Conservation (phyloP, 352 stramenopile genomes). For the Globisporangium perplexum region DNA sequence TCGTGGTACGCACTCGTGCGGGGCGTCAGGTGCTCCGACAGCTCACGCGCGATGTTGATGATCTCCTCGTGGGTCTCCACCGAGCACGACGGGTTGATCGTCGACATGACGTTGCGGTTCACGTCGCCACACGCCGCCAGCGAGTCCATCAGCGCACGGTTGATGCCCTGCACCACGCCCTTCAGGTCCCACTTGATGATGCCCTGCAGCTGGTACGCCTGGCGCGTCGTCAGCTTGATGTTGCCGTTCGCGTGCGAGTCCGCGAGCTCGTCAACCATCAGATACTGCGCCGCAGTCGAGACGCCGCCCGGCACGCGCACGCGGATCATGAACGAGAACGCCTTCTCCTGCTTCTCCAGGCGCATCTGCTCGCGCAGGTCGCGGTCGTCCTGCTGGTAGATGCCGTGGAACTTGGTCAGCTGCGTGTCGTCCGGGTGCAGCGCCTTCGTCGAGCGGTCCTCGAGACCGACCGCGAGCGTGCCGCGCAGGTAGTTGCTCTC, state of each 20-base stretch:
- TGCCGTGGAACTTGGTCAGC: slow-evolving; percentile 96
- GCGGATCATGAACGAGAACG: slow-evolving; percentile 97
- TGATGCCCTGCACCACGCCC: slow-evolving; percentile 91
- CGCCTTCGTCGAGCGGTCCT: slow-evolving; percentile 68
- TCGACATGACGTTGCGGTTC: slow-evolving; percentile 97
- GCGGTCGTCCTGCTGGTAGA: slow-evolving; percentile 97
- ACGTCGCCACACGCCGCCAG: slow-evolving; percentile 96
- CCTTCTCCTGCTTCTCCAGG: slow-evolving; percentile 82
- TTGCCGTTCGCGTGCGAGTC: slow-evolving; percentile 93
- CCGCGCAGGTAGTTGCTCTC: slow-evolving; percentile 74
- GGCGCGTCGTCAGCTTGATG: slow-evolving; percentile 93
- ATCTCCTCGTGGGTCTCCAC: slow-evolving; percentile 83
- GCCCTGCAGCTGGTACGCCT: slow-evolving; percentile 96
- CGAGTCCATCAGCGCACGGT: slow-evolving; percentile 90
- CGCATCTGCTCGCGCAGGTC: slow-evolving; percentile 81
- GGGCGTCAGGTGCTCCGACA: slow-evolving; percentile 92
- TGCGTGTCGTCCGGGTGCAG: slow-evolving; percentile 66
- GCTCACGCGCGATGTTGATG: slow-evolving; percentile 75
- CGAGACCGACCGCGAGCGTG: slow-evolving; percentile 58
- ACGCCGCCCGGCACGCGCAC: slow-evolving; percentile 95
- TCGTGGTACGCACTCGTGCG: slow-evolving; percentile 95
- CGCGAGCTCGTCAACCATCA: slow-evolving; percentile 92
- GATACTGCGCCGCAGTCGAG: slow-evolving; percentile 90
- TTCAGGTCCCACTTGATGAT: slow-evolving; percentile 98
- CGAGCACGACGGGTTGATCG: slow-evolving; percentile 86